Percentiles rank a stretch among this genome's conserved stretches.
These are phyloP conservation scores for Coix lacrymajobi DNA, from an alignment of 176 grass and related monocot genomes.

Conservation along the genomic window DNA sequence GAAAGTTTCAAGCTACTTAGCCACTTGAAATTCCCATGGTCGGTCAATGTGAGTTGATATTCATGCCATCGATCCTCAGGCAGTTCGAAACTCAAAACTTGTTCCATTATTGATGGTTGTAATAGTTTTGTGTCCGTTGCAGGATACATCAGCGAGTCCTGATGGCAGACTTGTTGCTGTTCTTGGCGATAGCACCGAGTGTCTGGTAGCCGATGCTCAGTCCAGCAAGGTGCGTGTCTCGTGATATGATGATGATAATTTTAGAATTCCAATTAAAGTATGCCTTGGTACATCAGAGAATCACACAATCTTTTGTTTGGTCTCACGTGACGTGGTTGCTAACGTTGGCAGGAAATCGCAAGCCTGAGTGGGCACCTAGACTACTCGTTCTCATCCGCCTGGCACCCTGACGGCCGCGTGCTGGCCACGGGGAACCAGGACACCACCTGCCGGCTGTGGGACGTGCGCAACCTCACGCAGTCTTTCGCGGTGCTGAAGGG, in stretches of 20 bases:
- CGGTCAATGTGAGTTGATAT: conserved; percentile 59
- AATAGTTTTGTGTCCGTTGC: background rate
- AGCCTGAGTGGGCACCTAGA: conserved; percentile 58
- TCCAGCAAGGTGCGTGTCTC: conserved; percentile 50
- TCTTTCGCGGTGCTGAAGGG: conserved; percentile 52
- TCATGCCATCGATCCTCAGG: background rate
- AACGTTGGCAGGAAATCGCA: conserved; percentile 34
- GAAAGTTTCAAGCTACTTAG: conserved; percentile 39
- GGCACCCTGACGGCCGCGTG: conserved; percentile 48
- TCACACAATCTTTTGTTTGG: background rate
- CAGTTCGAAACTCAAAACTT: background rate
- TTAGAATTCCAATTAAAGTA: background rate
- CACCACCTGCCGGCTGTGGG: conserved; percentile 74
- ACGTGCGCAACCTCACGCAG: conserved; percentile 51
- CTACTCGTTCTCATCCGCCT: conserved; percentile 73
- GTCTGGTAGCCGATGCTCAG: conserved; percentile 57
- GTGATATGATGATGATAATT: background rate
- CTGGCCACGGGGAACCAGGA: conserved; percentile 80
- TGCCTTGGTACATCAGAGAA: background rate
- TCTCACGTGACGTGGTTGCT: background rate
- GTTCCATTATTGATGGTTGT: background rate
- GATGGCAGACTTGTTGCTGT: conserved; percentile 68
- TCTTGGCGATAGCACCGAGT: conserved; percentile 62
- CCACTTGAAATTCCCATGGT: conserved; percentile 43
- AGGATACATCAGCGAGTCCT: conserved; percentile 55